Percentiles rank a stretch among this genome's conserved stretches.
Conservation (phyloP, 129 eudicot genomes). For the Calendula officinalis region DNA sequence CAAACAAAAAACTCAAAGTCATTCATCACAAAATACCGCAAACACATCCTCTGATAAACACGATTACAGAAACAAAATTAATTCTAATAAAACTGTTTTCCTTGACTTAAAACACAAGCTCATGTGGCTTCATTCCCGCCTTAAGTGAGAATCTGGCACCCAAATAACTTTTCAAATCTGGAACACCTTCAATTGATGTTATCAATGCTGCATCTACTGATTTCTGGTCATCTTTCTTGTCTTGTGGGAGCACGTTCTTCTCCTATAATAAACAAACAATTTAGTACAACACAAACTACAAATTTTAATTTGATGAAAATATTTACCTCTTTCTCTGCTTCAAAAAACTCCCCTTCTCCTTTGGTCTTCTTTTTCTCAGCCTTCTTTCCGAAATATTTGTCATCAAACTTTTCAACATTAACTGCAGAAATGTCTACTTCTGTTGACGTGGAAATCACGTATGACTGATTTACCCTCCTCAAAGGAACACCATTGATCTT, state of each 20-base stretch:
- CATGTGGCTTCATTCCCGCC: slow-evolving; percentile 62
- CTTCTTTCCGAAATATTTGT: slow-evolving; percentile 58
- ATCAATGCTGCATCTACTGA: slow-evolving; percentile 49
- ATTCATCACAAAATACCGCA: slow-evolving; percentile 4
- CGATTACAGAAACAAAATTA: slow-evolving; percentile 10
- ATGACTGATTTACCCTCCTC: slow-evolving; percentile 72
- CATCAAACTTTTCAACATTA: slow-evolving; percentile 52
- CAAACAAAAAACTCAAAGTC: neutral
- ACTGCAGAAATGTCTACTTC: slow-evolving; percentile 60
- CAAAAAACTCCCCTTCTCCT: slow-evolving; percentile 65
- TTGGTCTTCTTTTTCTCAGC: slow-evolving; percentile 65
- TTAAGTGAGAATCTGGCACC: slow-evolving; percentile 57
- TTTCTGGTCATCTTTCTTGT: slow-evolving; percentile 64
- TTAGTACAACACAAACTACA: neutral
- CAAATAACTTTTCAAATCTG: slow-evolving; percentile 55
- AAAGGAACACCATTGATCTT: slow-evolving; percentile 76
- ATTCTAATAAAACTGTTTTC: neutral
- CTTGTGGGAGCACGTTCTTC: slow-evolving; percentile 45
- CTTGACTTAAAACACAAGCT: slow-evolving; percentile 42
- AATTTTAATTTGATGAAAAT: slow-evolving; percentile 5
- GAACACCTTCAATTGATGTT: slow-evolving; percentile 47
- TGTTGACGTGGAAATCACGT: slow-evolving; percentile 69
- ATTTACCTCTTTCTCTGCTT: slow-evolving; percentile 62
- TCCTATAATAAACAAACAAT: slow-evolving; percentile 32
- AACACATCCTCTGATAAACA: neutral